Conservation (phyloP, 2,329 filamentous ascomycete species). For the Fusarium keratoplasticum region DNA sequence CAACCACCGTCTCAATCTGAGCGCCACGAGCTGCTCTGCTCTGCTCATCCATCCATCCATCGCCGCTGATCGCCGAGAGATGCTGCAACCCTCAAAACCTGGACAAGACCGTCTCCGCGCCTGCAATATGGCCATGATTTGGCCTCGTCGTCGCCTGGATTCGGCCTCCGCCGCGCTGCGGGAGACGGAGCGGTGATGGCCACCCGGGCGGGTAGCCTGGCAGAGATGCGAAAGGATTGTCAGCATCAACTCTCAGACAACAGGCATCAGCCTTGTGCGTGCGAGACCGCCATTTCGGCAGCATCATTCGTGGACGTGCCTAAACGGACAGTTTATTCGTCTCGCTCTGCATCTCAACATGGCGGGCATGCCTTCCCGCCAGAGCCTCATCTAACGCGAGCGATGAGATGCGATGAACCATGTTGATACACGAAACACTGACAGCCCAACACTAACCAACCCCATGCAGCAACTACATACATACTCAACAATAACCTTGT, state of each 20-base stretch:
- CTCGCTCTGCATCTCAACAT: background rate
- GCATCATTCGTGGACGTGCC: slow-evolving; percentile 8
- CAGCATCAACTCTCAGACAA: background rate
- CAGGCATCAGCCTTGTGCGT: background rate
- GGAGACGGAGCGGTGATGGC: background rate
- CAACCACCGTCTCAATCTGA: slow-evolving; percentile 18
- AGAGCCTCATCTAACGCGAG: background rate
- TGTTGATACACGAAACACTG: background rate
- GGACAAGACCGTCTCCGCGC: slow-evolving; percentile 5
- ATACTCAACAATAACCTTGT: slow-evolving; percentile 11
- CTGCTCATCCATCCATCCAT: slow-evolving; percentile 8
- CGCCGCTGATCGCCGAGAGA: slow-evolving; percentile 35
- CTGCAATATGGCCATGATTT: slow-evolving; percentile 16
- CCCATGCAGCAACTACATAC: background rate
- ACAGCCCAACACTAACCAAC: slow-evolving; percentile 19
- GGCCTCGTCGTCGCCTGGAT: slow-evolving; percentile 6
- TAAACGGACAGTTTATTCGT: background rate
- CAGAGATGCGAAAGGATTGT: slow-evolving; percentile 4
- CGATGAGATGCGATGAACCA: slow-evolving; percentile 4
- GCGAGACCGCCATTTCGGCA: slow-evolving; percentile 1
- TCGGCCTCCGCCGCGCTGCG: slow-evolving; percentile 10
- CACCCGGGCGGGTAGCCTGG: background rate
- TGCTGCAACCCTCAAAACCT: slow-evolving; percentile 29
- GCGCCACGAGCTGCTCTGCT: slow-evolving; percentile 30
- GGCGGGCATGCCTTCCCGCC: background rate